Base-by-base conservation (phyloP, 2,329 filamentous ascomycete species). In the Ceratocystis diversiconidia region DNA sequence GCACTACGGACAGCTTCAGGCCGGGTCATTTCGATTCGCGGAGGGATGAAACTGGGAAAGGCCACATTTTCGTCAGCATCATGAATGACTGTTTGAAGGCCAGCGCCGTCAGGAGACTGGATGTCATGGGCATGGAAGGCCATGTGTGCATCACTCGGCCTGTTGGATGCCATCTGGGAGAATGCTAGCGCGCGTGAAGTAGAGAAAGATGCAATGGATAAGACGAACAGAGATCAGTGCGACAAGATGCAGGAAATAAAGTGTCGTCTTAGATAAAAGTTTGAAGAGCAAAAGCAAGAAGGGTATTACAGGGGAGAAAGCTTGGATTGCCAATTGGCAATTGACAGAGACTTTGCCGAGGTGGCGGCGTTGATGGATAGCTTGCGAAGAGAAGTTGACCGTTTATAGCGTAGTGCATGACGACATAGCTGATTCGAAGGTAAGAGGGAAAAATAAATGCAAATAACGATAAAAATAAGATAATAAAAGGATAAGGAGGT, bases 21-120 rank as follows among this genome's bases (percentile, higher is more conserved):
- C 7, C 28, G 55, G 55, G 50, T 28, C 28, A 59, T 30, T 66
- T 66, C 48, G 19, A 66, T 66, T 10, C 41, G 61, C 10, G 65
- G 65, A 6, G 65, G 61, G 17, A 63, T 52, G 43, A 50, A 63
- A 15, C 36, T 50, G 32, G 52, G 52, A 44, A 66, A 50, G n/a
- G 28, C 50, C 7, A 55, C 30, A 46, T 62, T 48, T 28, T 62
- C 61, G 25, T 30, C 28, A 7, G 12, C 25, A 17, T 50, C 43
- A n/a, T 19, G 61, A 32, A 62, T 48, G 43, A 62, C 61, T 22
- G 61, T 48, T 44, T 62, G 44, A 8, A 36, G 6, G 1, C 55
- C 17, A 15, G 46, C 15, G 25, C 44, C 61, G 10, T 48, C 43
- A 1, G 43, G 25, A 30, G 43, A 62, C 17, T 43, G 61, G 4